Conservation (phyloP, 2,329 filamentous ascomycete species). For the Aspergillus ochraceus region DNA sequence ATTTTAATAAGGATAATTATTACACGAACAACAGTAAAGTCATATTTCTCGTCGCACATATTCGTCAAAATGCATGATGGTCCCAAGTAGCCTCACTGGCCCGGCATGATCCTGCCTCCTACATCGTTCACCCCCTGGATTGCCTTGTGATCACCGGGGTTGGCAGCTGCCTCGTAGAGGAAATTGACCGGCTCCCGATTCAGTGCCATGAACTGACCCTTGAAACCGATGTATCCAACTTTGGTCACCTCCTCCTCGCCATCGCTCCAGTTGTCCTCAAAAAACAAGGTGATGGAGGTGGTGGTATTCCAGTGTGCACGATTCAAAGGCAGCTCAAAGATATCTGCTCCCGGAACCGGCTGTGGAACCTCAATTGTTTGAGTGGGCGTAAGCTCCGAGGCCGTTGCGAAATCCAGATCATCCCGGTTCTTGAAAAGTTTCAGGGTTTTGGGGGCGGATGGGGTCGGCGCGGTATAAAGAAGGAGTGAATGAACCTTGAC, state of each 20-base stretch:
- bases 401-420: conserved; percentile 79
- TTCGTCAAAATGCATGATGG: not conserved
- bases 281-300: conserved; percentile 80
- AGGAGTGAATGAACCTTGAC: conserved; percentile 89
- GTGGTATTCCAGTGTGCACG: conserved; percentile 86
- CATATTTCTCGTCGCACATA: not conserved
- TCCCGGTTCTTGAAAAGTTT: conserved; percentile 86
- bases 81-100: conserved; percentile 34
- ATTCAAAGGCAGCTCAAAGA: conserved; percentile 86
- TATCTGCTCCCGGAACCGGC: conserved; percentile 58
- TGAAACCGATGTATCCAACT: conserved; percentile 84
- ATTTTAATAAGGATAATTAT: not conserved
- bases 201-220: conserved; percentile 87
- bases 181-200: conserved; percentile 82
- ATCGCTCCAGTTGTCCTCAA: conserved; percentile 84
- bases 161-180: conserved; percentile 89
- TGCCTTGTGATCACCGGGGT: conserved; percentile 76
- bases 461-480: conserved; percentile 72
- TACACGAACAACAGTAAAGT: not conserved
- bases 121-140: conserved; percentile 45
- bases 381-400: conserved; percentile 67
- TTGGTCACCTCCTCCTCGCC: conserved; percentile 78
- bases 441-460: conserved; percentile 74
- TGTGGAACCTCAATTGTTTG: conserved; percentile 77
- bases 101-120: conserved; percentile 42